Evolutionary conservation across 208 protist species (phyloP), one percentile per base, ranked within the genome.

Genomic region (Spongospora subterranea): DNA sequence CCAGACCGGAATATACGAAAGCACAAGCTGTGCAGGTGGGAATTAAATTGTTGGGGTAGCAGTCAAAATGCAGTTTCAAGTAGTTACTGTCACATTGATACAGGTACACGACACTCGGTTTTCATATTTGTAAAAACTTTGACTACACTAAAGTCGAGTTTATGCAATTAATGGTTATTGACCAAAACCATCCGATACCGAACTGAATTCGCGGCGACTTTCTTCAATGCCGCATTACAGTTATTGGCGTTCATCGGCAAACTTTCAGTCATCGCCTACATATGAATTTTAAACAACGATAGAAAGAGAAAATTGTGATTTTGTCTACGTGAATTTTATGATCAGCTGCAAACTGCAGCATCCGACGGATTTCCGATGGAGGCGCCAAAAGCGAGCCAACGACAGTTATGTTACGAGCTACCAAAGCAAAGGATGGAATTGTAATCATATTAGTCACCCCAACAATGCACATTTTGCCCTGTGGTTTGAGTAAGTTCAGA

Each of bases 171-270:
- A n/a, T n/a, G n/a, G n/a, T n/a, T n/a, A n/a, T n/a, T n/a, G n/a
- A 82, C 71, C 17, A 82, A n/a, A 43, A 82, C 71, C 71, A 82
- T 82, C 17, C 71, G 71, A 82, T 82, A 82, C 6, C 71, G 71
- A 43, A 43, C 71, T 13, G 71, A 6, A n/a, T 82, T 82, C 35
- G 6, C n/a, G 17, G 6, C 71, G 71, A 82, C n/a, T n/a, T 43
- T 35, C 71, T 6, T 35, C 71, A 82, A 20, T 20, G 71, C 71
- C 71, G 6, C 71, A 43, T 82, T 82, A 43, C 71, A 82, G 40
- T 6, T 82, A 6, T 82, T 6, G 6, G 6, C 71, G n/a, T 35
- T 82, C 71, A 82, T 82, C n/a, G 71, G 71, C 71, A 82, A 43
- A 43, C 6, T 43, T 35, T 82, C 71, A 43, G 40, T 82, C 71